These are phyloP conservation scores for Blastobotrys apis DNA, from an alignment of 1,139 yeast species.

Conservation along the genomic window DNA sequence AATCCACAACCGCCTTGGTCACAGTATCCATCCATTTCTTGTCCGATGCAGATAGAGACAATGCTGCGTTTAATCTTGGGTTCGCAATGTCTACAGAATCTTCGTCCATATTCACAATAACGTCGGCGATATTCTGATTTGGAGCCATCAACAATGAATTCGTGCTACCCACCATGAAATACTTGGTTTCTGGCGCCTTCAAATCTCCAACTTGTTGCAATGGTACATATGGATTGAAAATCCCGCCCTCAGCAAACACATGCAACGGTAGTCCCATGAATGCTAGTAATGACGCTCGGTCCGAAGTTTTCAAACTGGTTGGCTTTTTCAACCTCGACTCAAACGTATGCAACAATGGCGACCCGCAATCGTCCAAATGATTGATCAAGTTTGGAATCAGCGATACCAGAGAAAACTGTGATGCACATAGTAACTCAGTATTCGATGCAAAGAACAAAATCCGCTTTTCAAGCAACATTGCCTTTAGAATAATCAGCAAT, in stretches of 20 bases:
- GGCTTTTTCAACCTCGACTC: slow-evolving; percentile 53
- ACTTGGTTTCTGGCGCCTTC: slow-evolving; percentile 50
- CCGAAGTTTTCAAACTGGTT: slow-evolving; percentile 70
- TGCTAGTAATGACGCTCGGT: slow-evolving; percentile 66
- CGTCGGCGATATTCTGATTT: slow-evolving; percentile 53
- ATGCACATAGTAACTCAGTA: slow-evolving; percentile 72
- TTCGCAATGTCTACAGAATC: slow-evolving; percentile 46
- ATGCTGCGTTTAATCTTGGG: slow-evolving; percentile 40
- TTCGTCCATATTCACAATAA: slow-evolving; percentile 51
- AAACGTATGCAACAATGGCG: slow-evolving; percentile 63
- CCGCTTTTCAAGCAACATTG: slow-evolving; percentile 68
- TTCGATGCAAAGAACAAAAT: slow-evolving; percentile 70
- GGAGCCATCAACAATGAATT: slow-evolving; percentile 74
- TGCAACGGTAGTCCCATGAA: slow-evolving; percentile 89
- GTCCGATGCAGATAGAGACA: slow-evolving; percentile 61
- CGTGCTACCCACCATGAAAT: slow-evolving; percentile 82
- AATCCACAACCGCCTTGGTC: slow-evolving; percentile 36
- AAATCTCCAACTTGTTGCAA: slow-evolving; percentile 83
- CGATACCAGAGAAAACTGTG: slow-evolving; percentile 62
- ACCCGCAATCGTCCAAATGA: slow-evolving; percentile 71
- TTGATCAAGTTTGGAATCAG: slow-evolving; percentile 74
- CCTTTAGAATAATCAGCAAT: slow-evolving; percentile 68
- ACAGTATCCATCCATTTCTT: slow-evolving; percentile 63
- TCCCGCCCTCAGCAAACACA: slow-evolving; percentile 77
- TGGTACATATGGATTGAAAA: slow-evolving; percentile 90